phyloP scores from a whole-genome alignment of 768 basidiomycete species.

The Leccinum sublutescens region DNA sequence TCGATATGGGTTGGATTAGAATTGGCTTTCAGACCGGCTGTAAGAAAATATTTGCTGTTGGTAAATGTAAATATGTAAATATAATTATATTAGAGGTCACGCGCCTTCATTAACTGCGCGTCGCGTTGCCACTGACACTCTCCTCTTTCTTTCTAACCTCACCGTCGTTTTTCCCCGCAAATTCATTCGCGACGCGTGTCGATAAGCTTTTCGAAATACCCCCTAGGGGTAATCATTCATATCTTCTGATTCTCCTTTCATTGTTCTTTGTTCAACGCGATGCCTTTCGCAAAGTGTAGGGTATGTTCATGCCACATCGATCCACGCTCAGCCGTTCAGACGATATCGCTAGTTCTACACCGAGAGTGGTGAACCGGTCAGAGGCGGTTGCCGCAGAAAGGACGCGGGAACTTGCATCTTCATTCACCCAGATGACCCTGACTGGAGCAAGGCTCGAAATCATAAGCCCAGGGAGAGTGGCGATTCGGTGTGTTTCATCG shows the following conservation, averaged over 20 bases:
- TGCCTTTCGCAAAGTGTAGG: slow-evolving; percentile 26
- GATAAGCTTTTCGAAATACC: slow-evolving; percentile 1
- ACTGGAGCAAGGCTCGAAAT: slow-evolving; percentile 22
- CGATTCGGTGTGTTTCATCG: slow-evolving; percentile 15
- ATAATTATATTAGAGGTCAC: not conserved
- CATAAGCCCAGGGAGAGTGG: slow-evolving; percentile 14
- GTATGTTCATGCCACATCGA: slow-evolving; percentile 16
- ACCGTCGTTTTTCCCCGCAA: not conserved
- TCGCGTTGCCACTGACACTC: slow-evolving; percentile 2
- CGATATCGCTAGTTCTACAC: slow-evolving; percentile 26
- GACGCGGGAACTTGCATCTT: slow-evolving; percentile 24
- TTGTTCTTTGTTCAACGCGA: slow-evolving; percentile 7
- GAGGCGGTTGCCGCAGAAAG: slow-evolving; percentile 26
- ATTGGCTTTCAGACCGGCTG: not conserved
- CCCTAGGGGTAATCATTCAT: not conserved
- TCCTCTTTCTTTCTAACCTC: not conserved
- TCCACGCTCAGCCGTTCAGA: slow-evolving; percentile 7
- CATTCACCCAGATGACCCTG: slow-evolving; percentile 30
- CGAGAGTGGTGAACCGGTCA: slow-evolving; percentile 27
- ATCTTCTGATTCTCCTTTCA: not conserved
- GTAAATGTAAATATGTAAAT: not conserved
- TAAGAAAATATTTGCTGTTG: no score
- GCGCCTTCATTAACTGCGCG: not conserved
- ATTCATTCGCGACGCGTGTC: slow-evolving; percentile 1
- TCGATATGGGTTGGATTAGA: slow-evolving; percentile 13